A percentile compares a stretch with the other conserved stretches of the same genome.
phyloP scores from a whole-genome alignment of 257 asterid species.

The Capsicum baccatum region DNA sequence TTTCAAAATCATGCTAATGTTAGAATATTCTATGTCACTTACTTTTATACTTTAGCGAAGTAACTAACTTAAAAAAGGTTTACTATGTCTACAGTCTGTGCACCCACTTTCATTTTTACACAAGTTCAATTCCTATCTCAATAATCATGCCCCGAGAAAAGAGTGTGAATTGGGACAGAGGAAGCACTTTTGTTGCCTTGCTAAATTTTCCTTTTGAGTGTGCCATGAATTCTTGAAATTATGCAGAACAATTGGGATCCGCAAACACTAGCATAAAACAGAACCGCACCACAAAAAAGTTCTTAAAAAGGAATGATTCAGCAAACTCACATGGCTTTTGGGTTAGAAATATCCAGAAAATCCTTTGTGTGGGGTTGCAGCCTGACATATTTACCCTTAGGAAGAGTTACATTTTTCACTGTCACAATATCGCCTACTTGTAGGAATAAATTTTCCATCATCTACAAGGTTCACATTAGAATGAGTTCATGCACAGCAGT shows the following conservation, averaged over 20 bases:
- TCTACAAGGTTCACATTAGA: constrained; percentile 48
- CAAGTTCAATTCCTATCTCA: neutral
- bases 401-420: constrained; percentile 90
- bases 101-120: neutral
- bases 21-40: neutral
- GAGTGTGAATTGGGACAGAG: neutral
- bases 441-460: constrained; percentile 95
- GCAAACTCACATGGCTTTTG: constrained; percentile 91
- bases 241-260: neutral
- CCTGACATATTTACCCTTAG: constrained; percentile 91
- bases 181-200: neutral
- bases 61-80: neutral
- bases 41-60: constrained; percentile 1
- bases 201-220: neutral
- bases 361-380: constrained; percentile 96
- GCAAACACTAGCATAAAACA: neutral
- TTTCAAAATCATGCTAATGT: neutral
- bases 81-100: neutral
- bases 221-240: neutral
- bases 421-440: constrained; percentile 93
- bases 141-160: neutral
- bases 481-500: constrained; percentile 29
- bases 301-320: neutral
- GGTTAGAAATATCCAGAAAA: constrained; percentile 95
- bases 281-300: constrained; percentile 23